Evolutionary conservation across 371 early-diverging fungal genomes (phyloP).

Genomic region (Mortierella sp.): DNA sequence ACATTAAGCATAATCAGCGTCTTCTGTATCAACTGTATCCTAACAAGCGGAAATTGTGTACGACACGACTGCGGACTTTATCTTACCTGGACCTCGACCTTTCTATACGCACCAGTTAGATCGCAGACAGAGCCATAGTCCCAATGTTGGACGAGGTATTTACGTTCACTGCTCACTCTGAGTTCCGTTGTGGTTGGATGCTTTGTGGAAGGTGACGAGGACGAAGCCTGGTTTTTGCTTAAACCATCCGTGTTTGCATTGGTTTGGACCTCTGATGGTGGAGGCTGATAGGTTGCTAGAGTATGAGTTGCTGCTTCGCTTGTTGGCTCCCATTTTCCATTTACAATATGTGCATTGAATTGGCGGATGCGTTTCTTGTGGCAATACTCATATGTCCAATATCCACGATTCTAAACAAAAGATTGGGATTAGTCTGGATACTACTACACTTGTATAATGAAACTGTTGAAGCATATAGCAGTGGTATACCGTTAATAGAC

Average conservation of each 20-base stretch:
- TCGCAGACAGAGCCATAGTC: constrained; percentile 80
- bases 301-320: constrained; percentile 12
- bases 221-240: constrained; percentile 24
- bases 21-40: not conserved
- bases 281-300: constrained; percentile 20
- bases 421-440: not conserved
- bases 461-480: not conserved
- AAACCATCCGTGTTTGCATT: constrained; percentile 20
- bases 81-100: constrained; percentile 76
- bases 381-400: constrained; percentile 89
- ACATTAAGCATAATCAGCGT: not conserved
- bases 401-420: constrained; percentile 64
- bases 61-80: too few species aligned
- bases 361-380: constrained; percentile 79
- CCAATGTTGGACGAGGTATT: constrained; percentile 78
- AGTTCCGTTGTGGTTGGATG: constrained; percentile 48
- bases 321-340: constrained; percentile 25
- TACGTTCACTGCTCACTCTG: constrained; percentile 59
- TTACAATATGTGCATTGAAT: constrained; percentile 62
- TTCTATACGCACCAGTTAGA: constrained; percentile 74
- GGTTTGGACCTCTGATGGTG: constrained; percentile 17
- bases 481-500: constrained; percentile 62
- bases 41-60: not conserved
- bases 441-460: not conserved
- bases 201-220: constrained; percentile 18